Evolutionary conservation across 1,139 yeast genomes (phyloP).

Genomic region (Hemisphaericaspora xylanilytica): DNA sequence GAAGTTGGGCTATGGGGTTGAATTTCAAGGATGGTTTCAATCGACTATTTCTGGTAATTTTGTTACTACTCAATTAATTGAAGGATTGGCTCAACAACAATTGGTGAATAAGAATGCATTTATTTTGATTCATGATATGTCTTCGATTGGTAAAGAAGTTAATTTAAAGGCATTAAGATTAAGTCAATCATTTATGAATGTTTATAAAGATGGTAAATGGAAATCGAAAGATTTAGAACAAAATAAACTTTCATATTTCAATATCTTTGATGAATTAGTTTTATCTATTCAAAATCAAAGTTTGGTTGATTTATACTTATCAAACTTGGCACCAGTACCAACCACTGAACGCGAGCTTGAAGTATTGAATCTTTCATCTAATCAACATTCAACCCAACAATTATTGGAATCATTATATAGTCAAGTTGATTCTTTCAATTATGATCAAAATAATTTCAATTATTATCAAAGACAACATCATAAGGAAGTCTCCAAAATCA

Average conservation of each 20-base stretch:
- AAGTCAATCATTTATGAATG: slow-evolving; percentile 57
- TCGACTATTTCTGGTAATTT: slow-evolving; percentile 68
- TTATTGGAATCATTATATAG: slow-evolving; percentile 68
- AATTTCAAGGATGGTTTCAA: slow-evolving; percentile 82
- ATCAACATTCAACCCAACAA: slow-evolving; percentile 46
- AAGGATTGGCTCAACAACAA: slow-evolving; percentile 67
- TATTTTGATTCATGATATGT: slow-evolving; percentile 71
- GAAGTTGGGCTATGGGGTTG: slow-evolving; percentile 66
- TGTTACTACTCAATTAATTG: slow-evolving; percentile 63
- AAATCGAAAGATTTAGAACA: slow-evolving; percentile 62
- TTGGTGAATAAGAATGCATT: slow-evolving; percentile 62
- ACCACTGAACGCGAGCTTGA: slow-evolving; percentile 31
- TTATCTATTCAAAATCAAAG: slow-evolving; percentile 58
- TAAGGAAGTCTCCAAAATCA: slow-evolving; percentile 67
- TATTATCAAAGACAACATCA: slow-evolving; percentile 77
- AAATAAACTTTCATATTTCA: slow-evolving; percentile 62
- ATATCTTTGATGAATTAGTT: slow-evolving; percentile 72
- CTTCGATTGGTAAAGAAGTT: slow-evolving; percentile 61
- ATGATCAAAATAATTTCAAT: slow-evolving; percentile 80
- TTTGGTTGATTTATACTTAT: slow-evolving; percentile 41
- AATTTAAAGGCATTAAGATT: slow-evolving; percentile 71
- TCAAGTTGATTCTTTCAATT: slow-evolving; percentile 74
- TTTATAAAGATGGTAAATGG: slow-evolving; percentile 60
- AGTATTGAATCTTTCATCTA: slow-evolving; percentile 42
- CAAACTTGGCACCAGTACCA: slow-evolving; percentile 12